Evolutionary conservation across 768 basidiomycete genomes (phyloP), one percentile per base, ranked within the genome.

Genomic region (Russula olivacea): DNA sequence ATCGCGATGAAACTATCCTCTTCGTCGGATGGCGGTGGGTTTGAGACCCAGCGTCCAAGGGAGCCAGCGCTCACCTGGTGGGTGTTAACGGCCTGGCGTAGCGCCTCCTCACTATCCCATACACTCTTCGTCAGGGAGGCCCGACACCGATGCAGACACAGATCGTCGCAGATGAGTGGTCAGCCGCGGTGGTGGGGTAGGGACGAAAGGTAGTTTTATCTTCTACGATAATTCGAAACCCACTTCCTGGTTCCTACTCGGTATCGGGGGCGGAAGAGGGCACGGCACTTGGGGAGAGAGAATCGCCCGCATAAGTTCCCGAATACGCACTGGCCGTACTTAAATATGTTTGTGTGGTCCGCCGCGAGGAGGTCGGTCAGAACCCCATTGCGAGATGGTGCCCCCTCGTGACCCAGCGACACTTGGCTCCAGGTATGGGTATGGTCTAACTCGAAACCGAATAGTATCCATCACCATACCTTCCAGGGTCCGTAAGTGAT

Each of bases 211-310:
- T 55, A 5, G 63, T 4, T 30, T 55, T 43, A 23, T 76, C 74
- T 62, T 78, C 78, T 19, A 72, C 68, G 58, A 80, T 69, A 50
- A 80, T 78, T 51, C 79, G 72, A 68, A 81, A 81, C 2, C 80
- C 80, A 21, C 73, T 72, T 2, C 74, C 74, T 9, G 52, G 55
- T 11, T 45, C 57, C 64, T 64, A 66, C 10, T 61, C 64, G 12
- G 59, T 65, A 23, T 58, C 38, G 32, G 63, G 40, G 2, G 52
- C 25, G 15, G 52, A 34, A 45, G 57, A 28, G 14, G 50, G 34
- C 45, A 36, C 34, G 14, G 32, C 25, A 17, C 32, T 55, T 10
- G 64, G 48, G n/a, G 48, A 32, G 30, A 43, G 58, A 19, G 65
- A 66, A 28, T 58, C 36, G 1, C 47, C 55, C 6, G 40, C 50